These are phyloP conservation scores for Chrysochromulina parva DNA, from an alignment of 78 protist genomes.

Conservation along the genomic window DNA sequence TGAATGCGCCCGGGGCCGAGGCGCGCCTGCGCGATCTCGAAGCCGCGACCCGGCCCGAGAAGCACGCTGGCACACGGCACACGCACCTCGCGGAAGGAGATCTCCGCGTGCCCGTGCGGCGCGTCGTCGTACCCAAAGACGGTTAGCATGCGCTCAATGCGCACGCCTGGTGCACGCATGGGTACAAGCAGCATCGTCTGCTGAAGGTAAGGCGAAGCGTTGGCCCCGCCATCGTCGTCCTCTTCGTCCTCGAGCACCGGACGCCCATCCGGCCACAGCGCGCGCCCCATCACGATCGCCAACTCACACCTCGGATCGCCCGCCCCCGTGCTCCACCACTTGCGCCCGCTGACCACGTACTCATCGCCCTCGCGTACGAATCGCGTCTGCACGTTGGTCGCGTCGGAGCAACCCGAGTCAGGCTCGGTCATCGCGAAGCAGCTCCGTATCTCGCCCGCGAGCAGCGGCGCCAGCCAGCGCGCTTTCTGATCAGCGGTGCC, in stretches of 20 bases:
- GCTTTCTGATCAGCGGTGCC: constrained; percentile 70
- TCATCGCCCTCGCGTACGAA: constrained; percentile 41
- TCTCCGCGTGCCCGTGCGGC: constrained; percentile 79
- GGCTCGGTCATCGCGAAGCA: constrained; percentile 76
- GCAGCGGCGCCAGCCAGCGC: constrained; percentile 8
- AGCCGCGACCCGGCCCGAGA: constrained; percentile 52
- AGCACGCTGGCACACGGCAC: constrained; percentile 62
- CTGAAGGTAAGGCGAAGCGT: neutral
- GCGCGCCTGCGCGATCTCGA: constrained; percentile 45
- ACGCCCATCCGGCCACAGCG: neutral
- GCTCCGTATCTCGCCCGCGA: constrained; percentile 55
- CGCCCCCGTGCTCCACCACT: constrained; percentile 74
- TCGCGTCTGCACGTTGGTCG: neutral
- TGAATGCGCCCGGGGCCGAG: constrained; percentile 90
- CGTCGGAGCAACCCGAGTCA: neutral
- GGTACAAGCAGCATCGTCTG: constrained; percentile 84
- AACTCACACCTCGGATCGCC: constrained; percentile 67
- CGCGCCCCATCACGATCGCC: constrained; percentile 69
- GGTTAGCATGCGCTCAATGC: constrained; percentile 54
- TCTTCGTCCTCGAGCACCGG: neutral
- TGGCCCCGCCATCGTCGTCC: neutral
- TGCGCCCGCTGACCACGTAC: constrained; percentile 75
- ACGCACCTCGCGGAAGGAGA: constrained; percentile 50
- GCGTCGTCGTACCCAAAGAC: constrained; percentile 81
- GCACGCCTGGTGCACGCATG: neutral